Conservation (phyloP, 495 filamentous ascomycete species). For the Penicillium cinerascens region DNA sequence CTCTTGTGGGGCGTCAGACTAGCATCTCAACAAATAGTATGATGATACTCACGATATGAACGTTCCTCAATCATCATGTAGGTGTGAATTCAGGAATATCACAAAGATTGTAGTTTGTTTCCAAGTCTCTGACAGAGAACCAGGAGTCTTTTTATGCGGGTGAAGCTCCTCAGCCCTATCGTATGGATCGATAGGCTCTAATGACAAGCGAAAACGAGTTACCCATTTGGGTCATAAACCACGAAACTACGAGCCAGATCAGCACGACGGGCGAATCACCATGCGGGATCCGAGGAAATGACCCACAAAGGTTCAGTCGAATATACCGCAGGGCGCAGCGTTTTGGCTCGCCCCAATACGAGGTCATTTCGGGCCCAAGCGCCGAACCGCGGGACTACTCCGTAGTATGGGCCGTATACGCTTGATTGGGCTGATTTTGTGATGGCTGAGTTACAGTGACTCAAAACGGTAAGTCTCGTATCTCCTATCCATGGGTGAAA, state of each 20-base stretch:
- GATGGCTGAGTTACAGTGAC: neutral
- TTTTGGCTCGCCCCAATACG: constrained; percentile 5
- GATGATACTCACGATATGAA: constrained; percentile 12
- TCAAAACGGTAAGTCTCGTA: neutral
- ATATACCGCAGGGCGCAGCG: neutral
- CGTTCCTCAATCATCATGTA: constrained; percentile 10
- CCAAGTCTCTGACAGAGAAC: neutral
- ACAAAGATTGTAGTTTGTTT: neutral
- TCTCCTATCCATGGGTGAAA: neutral
- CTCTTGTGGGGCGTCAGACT: constrained; percentile 25
- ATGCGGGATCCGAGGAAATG: neutral
- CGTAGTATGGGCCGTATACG: neutral
- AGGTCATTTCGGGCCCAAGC: neutral
- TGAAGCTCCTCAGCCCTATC: neutral
- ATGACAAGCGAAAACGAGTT: constrained; percentile 22
- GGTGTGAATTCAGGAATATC: neutral
- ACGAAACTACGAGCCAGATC: neutral
- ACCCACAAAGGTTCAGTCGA: neutral
- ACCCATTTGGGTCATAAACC: constrained; percentile 11
- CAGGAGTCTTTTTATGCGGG: neutral
- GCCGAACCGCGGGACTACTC: neutral
- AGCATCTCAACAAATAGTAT: neutral
- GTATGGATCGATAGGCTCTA: neutral
- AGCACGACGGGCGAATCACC: neutral
- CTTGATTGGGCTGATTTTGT: neutral